Evolutionary conservation across 495 filamentous ascomycete genomes (phyloP), one percentile per base, ranked within the genome.

Genomic region (Xylaria scruposa): DNA sequence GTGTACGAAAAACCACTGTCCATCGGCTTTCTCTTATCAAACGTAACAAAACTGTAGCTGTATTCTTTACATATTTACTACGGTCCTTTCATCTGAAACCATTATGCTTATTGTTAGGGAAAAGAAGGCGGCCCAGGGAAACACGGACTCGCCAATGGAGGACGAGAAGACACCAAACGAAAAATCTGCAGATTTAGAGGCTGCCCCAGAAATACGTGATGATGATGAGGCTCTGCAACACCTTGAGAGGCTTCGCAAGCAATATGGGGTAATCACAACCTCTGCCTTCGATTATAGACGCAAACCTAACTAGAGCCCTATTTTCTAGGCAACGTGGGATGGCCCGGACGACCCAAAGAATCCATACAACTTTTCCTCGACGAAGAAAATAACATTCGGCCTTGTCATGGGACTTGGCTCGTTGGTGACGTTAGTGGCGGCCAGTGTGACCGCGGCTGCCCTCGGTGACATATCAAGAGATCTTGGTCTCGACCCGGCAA

Each of bases 331-430:
- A 4, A 85, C 84, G 4, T 91, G 88, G 88, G 80, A 86, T 31
- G 84, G 88, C 0, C 83, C 85, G 2, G 83, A 87, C 29, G 89
- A 91, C 70, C 86, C 86, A 0, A 79, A 83, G 17, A 85, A 91
- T 60, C 88, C 88, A 0, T 87, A 87, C 72, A 91, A 91, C 70
- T 91, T 89, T 88, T 67, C 81, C 0, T 77, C 72, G 13, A 78
- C 70, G 40, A 81, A 83, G 67, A 92, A 92, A 79, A 90, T 90
- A 86, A 80, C 82, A 1, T 87, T 87, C 5, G 88, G 85, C 0
- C 68, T 89, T 15, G 80, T 87, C n/a, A 82, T 90, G 29, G 90
- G 79, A 0, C 31, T 77, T 13, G 66, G 63, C 36, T 54, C 68
- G 36, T 72, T 84, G 19, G 73, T 82, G 19, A 73, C 82, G 1